A percentile compares a stretch with the other conserved stretches of the same genome.
phyloP scores from a whole-genome alignment of 192 early-diverging fungal genomes.

The Coemansia javaensis region DNA sequence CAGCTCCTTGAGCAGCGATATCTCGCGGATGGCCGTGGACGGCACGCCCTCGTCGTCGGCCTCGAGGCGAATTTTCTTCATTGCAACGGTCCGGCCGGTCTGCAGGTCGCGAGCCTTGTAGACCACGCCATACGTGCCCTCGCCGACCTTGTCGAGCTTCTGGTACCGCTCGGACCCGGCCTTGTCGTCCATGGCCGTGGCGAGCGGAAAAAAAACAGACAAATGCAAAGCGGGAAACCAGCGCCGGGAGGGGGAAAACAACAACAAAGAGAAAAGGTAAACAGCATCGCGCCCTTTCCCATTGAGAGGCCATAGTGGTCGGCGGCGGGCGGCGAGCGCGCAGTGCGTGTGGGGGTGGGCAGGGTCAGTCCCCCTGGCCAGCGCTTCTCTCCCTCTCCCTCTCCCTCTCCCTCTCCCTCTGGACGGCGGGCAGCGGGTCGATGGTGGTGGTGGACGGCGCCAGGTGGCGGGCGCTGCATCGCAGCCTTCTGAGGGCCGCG shows the following conservation, averaged over 20 bases:
- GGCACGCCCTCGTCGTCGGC: slow-evolving; percentile 65
- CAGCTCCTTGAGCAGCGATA: slow-evolving; percentile 61
- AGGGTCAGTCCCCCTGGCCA: too few relatives aligned
- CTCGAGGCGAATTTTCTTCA: slow-evolving; percentile 66
- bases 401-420: too few relatives aligned
- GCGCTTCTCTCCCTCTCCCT: too few relatives aligned
- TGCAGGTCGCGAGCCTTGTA: slow-evolving; percentile 59
- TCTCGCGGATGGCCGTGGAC: slow-evolving; percentile 78
- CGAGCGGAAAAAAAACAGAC: too few relatives aligned
- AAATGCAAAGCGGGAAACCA: too few relatives aligned
- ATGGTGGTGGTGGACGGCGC: not conserved
- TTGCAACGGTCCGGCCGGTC: slow-evolving; percentile 57
- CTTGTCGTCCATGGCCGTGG: slow-evolving; percentile 19
- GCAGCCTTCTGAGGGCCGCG: slow-evolving; percentile 30
- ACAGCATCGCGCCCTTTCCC: too few relatives aligned
- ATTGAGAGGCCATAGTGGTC: too few relatives aligned
- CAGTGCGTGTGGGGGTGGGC: too few relatives aligned
- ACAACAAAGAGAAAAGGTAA: too few relatives aligned
- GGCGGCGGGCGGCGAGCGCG: too few relatives aligned
- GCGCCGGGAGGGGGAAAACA: too few relatives aligned
- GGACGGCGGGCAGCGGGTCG: too few relatives aligned
- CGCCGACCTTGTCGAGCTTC: slow-evolving; percentile 71
- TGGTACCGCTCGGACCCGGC: slow-evolving; percentile 49
- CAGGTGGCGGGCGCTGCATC: slow-evolving; percentile 34
- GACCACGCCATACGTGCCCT: slow-evolving; percentile 77